phyloP scores from a whole-genome alignment of 1,284 basidiomycete species.

The Cutaneotrichosporon dermatis region DNA sequence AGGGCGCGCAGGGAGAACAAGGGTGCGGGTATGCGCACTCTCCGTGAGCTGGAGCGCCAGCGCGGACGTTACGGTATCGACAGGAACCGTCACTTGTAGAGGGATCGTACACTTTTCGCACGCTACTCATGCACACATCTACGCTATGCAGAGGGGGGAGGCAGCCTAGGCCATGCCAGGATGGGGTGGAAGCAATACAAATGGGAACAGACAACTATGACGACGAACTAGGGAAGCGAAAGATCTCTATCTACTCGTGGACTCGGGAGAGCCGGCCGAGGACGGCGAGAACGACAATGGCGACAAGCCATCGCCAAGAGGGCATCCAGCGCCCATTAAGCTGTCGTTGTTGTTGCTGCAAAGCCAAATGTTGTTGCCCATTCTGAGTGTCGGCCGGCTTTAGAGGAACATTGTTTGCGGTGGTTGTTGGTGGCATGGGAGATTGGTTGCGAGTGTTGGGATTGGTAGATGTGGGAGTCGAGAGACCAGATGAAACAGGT shows the following conservation, averaged over 20 bases:
- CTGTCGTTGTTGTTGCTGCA: conserved; percentile 2
- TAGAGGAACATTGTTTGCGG: not conserved
- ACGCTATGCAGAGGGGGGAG: conserved; percentile 10
- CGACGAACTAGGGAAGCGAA: not conserved
- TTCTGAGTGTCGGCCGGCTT: not conserved
- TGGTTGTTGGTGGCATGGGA: not conserved
- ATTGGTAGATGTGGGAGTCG: conserved; percentile 6
- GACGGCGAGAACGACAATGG: conserved; percentile 39
- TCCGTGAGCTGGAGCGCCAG: conserved; percentile 46
- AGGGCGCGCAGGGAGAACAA: conserved; percentile 38
- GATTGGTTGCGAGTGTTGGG: not conserved
- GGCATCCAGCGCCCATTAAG: conserved; percentile 27
- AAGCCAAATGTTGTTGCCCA: conserved; percentile 2
- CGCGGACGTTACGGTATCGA: conserved; percentile 48
- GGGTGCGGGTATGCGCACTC: conserved; percentile 45
- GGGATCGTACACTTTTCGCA: not conserved
- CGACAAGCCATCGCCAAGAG: conserved; percentile 41
- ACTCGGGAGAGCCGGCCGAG: conserved; percentile 33
- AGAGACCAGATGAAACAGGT: conserved; percentile 8
- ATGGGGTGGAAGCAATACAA: not conserved
- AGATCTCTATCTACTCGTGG: conserved; percentile 1
- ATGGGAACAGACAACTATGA: conserved; percentile 1
- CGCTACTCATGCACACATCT: conserved; percentile 9
- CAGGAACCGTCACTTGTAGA: conserved; percentile 23
- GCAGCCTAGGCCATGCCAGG: not conserved